Conservation (phyloP, 257 asterid species). For the Gynochthodes officinalis region DNA sequence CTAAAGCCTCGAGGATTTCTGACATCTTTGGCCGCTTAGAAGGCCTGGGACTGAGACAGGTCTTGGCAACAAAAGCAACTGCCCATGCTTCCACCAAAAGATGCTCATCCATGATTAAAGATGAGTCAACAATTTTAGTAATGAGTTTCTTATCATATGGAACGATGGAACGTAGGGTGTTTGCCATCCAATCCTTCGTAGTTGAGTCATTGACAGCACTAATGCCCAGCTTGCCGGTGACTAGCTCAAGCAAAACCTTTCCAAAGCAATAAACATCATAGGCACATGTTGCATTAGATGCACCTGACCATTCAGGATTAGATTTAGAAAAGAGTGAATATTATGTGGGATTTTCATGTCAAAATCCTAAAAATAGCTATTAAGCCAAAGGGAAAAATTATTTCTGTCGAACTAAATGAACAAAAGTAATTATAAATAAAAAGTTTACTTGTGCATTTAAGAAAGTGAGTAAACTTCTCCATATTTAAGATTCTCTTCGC, state of each 20-base stretch:
- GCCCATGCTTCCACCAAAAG: neutral
- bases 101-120: neutral
- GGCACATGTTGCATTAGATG: neutral
- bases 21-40: slow-evolving; percentile 51
- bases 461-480: neutral
- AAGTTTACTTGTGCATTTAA: neutral
- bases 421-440: neutral
- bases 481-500: no score
- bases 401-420: neutral
- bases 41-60: slow-evolving; percentile 6
- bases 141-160: neutral
- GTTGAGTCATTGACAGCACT: neutral
- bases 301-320: neutral
- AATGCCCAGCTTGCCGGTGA: slow-evolving; percentile 3
- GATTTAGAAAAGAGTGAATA: neutral
- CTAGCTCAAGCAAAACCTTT: slow-evolving; percentile 12
- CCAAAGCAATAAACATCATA: slow-evolving; percentile 17
- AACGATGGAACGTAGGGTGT: slow-evolving; percentile 34
- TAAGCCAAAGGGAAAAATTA: no score
- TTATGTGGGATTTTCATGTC: neutral
- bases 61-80: slow-evolving; percentile 7
- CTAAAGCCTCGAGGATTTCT: slow-evolving; percentile 67
- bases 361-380: neutral
- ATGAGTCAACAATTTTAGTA: neutral
- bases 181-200: slow-evolving; percentile 27